A percentile compares a stretch with the other conserved stretches of the same genome.
Conservation (phyloP, 495 filamentous ascomycete genomes). For the Bathelium albidoporum region DNA sequence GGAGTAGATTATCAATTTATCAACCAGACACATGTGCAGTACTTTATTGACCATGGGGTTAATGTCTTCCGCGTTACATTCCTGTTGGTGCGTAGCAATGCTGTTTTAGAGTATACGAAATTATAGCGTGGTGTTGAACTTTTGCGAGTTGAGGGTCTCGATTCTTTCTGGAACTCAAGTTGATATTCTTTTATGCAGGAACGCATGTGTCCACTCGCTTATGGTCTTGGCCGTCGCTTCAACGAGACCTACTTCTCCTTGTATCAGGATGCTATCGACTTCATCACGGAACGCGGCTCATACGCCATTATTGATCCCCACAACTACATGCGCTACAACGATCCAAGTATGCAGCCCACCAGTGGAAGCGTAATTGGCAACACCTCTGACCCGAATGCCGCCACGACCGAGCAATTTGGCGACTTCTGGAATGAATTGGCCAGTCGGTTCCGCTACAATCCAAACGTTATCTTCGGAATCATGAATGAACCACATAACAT, state of each 20-base stretch:
- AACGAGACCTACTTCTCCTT: slow-evolving; percentile 24
- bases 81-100: slow-evolving; percentile 14
- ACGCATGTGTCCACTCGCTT: slow-evolving; percentile 23
- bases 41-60: slow-evolving; percentile 17
- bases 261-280: slow-evolving; percentile 19
- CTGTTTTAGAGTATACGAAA: neutral
- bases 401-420: slow-evolving; percentile 20
- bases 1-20: slow-evolving; percentile 24
- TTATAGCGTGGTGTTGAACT: neutral
- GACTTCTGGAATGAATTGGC: slow-evolving; percentile 23
- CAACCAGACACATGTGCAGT: slow-evolving; percentile 17
- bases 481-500: slow-evolving; percentile 28
- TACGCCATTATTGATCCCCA: slow-evolving; percentile 26
- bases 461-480: slow-evolving; percentile 24
- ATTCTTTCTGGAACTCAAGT: neutral
- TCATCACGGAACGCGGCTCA: slow-evolving; percentile 19
- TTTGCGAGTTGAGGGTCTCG: neutral
- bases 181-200: slow-evolving; percentile 11
- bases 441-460: slow-evolving; percentile 17
- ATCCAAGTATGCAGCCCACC: slow-evolving; percentile 21
- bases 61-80: slow-evolving; percentile 24
- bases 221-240: slow-evolving; percentile 20
- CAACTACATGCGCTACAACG: slow-evolving; percentile 29
- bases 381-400: slow-evolving; percentile 17
- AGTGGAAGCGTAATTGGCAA: slow-evolving; percentile 24